Base-by-base conservation (phyloP, 1,284 basidiomycete genomes). In the Naganishia liquefaciens region DNA sequence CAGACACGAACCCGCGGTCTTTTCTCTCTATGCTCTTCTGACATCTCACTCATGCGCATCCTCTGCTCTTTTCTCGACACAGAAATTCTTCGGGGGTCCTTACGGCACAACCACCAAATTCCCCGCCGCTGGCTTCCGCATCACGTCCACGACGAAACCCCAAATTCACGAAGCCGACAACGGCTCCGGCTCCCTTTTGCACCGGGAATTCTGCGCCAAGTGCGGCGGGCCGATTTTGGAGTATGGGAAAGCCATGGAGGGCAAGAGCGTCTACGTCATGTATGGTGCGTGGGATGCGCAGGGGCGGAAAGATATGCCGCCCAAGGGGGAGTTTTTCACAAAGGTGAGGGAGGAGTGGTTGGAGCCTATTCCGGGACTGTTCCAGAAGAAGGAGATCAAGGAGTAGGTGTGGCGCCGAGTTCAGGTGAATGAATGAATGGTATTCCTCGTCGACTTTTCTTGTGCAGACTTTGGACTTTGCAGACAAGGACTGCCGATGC, bases 341-440 rank as follows among this genome's bases (percentile, higher is more conserved):
- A 51, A 33, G 40, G 21, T 33, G 30, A 62, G 51, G 50, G 50
- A 54, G 44, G 27, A 53, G 27, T 53, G 61, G 51, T 54, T 62
- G 52, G 44, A n/a, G 7, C 61, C 52, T 4, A 33, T 62, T 23
- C 49, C 37, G n/a, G 61, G 62, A 75, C 13, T 60, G 46, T 60
- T 60, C 28, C 57, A 60, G 57, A 60, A 60, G 21, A 60, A 23
- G 57, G 57, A 60, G 37, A 60, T 50, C 46, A 60, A 60, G 46
- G 57, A 60, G 44, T 60, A 46, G 55, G 43, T 27, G 40, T 23
- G 30, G n/a, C 23, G n/a, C n/a, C n/a, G n/a, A n/a, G 47, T 2
- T 25, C 19, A n/a, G n/a, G n/a, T n/a, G n/a, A n/a, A n/a, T n/a
- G n/a, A n/a, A n/a, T n/a, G n/a, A n/a, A n/a, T n/a, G n/a, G n/a